These are phyloP conservation scores for Colletotrichum plurivorum DNA, from an alignment of 2,329 filamentous ascomycete species.

Conservation along the genomic window DNA sequence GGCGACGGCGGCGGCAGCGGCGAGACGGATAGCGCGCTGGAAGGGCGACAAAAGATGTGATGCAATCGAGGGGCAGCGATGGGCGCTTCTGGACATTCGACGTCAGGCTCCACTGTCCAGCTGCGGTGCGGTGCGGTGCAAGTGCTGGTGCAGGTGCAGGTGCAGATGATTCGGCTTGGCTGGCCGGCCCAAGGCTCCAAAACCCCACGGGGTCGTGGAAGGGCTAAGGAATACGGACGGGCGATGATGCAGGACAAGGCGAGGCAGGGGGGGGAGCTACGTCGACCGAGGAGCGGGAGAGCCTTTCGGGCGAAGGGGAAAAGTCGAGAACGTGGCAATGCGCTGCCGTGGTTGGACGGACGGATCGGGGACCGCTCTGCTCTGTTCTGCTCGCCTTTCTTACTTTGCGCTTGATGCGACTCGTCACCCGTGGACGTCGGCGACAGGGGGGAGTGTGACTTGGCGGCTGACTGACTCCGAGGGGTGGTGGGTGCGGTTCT, in stretches of 20 bases:
- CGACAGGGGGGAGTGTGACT: slow-evolving; percentile 21
- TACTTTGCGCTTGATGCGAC: slow-evolving; percentile 41
- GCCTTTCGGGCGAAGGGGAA: slow-evolving; percentile 45
- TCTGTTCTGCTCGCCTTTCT: too few relatives aligned
- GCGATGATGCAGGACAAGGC: slow-evolving; percentile 5
- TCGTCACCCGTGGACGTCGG: not conserved
- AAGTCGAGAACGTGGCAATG: slow-evolving; percentile 37
- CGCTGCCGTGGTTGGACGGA: slow-evolving; percentile 42
- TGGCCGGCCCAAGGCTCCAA: slow-evolving; percentile 21
- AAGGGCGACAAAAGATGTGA: slow-evolving; percentile 18
- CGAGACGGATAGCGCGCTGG: not conserved
- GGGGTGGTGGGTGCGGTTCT: slow-evolving; percentile 6
- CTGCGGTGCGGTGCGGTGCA: not conserved
- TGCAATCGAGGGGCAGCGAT: slow-evolving; percentile 29
- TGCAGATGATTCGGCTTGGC: slow-evolving; percentile 23
- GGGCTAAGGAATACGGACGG: slow-evolving; percentile 10
- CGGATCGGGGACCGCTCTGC: slow-evolving; percentile 18
- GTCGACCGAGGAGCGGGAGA: slow-evolving; percentile 5
- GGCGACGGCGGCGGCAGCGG: not conserved
- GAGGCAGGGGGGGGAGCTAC: not conserved
- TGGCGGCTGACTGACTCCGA: slow-evolving; percentile 33
- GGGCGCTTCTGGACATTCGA: slow-evolving; percentile 32
- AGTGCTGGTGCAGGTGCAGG: slow-evolving; percentile 12
- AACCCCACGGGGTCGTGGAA: slow-evolving; percentile 37
- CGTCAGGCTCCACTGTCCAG: slow-evolving; percentile 26